These are phyloP conservation scores for Calonectria leucothoes DNA, from an alignment of 2,329 filamentous ascomycete species.

Conservation along the genomic window DNA sequence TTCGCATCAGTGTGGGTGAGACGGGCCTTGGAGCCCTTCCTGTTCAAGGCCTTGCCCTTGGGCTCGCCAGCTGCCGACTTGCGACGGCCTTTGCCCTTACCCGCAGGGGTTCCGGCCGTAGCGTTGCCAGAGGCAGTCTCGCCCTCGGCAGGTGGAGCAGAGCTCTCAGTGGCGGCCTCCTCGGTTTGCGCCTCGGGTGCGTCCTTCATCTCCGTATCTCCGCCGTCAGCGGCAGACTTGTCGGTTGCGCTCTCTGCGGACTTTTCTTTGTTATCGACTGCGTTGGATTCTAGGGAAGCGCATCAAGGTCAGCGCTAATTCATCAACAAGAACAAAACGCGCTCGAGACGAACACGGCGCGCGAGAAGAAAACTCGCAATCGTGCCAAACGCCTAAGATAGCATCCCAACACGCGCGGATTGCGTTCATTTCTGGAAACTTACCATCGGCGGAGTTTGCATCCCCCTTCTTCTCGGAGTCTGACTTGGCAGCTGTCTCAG, in stretches of 20 bases:
- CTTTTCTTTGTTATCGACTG: constrained; percentile 44
- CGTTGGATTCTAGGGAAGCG: constrained; percentile 41
- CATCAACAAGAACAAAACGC: constrained; percentile 35
- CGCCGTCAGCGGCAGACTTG: constrained; percentile 41
- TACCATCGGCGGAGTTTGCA: constrained; percentile 46
- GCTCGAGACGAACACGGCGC: constrained; percentile 27
- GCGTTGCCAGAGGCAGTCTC: constrained; percentile 41
- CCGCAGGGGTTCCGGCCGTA: constrained; percentile 43
- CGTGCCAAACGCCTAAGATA: background rate
- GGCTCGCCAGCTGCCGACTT: constrained; percentile 78
- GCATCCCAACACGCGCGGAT: constrained; percentile 17
- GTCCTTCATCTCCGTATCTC: constrained; percentile 67
- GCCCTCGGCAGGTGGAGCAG: constrained; percentile 38
- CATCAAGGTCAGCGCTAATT: constrained; percentile 42
- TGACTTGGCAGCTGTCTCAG: constrained; percentile 36
- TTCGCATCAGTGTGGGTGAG: constrained; percentile 81
- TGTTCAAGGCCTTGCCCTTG: constrained; percentile 84
- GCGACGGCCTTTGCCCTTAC: constrained; percentile 68
- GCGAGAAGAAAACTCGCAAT: constrained; percentile 18
- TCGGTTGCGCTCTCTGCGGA: constrained; percentile 45
- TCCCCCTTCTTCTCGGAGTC: constrained; percentile 44
- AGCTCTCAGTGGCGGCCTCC: constrained; percentile 42
- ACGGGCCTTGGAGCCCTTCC: constrained; percentile 83
- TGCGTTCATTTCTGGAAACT: constrained; percentile 30
- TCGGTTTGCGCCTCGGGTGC: constrained; percentile 46